phyloP scores from a whole-genome alignment of 176 grass and related monocot genomes.

The Pontederia paniculata region DNA sequence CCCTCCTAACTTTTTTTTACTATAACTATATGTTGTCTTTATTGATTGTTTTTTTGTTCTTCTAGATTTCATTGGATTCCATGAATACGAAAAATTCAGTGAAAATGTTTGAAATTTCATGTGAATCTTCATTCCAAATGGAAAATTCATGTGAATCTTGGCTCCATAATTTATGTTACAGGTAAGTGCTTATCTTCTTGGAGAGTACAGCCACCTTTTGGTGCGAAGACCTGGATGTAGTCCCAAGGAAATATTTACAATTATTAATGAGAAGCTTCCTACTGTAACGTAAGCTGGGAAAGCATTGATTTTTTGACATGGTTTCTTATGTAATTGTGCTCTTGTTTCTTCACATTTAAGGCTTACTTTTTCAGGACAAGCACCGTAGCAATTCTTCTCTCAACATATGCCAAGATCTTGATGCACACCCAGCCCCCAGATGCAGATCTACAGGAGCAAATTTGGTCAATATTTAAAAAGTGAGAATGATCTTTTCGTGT shows the following conservation, averaged over 20 bases:
- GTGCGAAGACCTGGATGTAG: constrained; percentile 76
- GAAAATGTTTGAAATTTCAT: too few relatives aligned
- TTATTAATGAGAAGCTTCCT: constrained; percentile 94
- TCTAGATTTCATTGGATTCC: too few relatives aligned
- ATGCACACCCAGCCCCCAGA: constrained; percentile 84
- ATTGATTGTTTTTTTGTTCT: too few relatives aligned
- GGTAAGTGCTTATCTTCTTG: constrained; percentile 97
- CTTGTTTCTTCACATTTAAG: constrained; percentile 7
- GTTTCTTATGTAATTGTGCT: neutral
- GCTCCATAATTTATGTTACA: constrained; percentile 29
- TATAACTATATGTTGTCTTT: too few relatives aligned
- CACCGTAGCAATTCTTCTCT: constrained; percentile 94
- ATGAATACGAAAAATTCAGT: too few relatives aligned
- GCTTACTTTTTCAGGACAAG: constrained; percentile 51
- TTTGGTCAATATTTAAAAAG: constrained; percentile 82
- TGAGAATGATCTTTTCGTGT: constrained; percentile 22
- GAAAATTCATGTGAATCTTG: neutral
- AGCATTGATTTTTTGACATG: constrained; percentile 7
- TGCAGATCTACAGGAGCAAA: constrained; percentile 88
- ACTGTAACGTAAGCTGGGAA: constrained; percentile 74
- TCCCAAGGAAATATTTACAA: constrained; percentile 87
- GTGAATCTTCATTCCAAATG: constrained; percentile 1
- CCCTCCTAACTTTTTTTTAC: too few relatives aligned
- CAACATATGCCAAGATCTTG: constrained; percentile 91
- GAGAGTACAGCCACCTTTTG: constrained; percentile 98